Percentiles rank a stretch among this genome's conserved stretches.
phyloP scores from a whole-genome alignment of 441 rosid genomes.

The Adansonia rubrostipa region DNA sequence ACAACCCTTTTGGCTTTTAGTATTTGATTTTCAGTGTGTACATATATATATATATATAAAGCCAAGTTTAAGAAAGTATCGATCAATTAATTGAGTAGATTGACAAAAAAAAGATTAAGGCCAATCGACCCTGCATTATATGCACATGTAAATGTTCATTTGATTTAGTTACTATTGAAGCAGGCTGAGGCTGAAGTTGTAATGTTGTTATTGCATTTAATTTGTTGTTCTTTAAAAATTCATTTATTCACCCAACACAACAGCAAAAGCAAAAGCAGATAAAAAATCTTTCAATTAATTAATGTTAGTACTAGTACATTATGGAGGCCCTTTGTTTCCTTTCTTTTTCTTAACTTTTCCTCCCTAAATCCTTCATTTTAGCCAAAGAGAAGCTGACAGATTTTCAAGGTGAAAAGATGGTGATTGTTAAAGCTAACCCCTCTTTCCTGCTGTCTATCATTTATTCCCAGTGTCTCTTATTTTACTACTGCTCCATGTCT shows the following conservation, averaged over 20 bases:
- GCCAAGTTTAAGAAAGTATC: neutral
- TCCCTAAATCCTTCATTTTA: neutral
- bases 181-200: neutral
- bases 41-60: too few relatives aligned
- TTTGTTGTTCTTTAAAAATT: neutral
- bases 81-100: constrained; percentile 16
- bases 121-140: neutral
- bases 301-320: neutral
- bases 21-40: neutral
- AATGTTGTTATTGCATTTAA: constrained; percentile 5
- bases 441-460: neutral
- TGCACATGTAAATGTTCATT: constrained; percentile 23
- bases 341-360: neutral
- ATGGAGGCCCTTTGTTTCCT: constrained; percentile 5
- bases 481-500: too few relatives aligned
- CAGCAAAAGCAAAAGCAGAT: neutral
- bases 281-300: neutral
- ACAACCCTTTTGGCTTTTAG: neutral
- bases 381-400: constrained; percentile 30
- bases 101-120: constrained; percentile 1
- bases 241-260: neutral
- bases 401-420: constrained; percentile 35
- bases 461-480: too few relatives aligned
- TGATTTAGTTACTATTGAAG: neutral
- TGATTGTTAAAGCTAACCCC: constrained; percentile 16